Base-by-base conservation (phyloP, 495 filamentous ascomycete genomes). In the Coniosporium apollinis region DNA sequence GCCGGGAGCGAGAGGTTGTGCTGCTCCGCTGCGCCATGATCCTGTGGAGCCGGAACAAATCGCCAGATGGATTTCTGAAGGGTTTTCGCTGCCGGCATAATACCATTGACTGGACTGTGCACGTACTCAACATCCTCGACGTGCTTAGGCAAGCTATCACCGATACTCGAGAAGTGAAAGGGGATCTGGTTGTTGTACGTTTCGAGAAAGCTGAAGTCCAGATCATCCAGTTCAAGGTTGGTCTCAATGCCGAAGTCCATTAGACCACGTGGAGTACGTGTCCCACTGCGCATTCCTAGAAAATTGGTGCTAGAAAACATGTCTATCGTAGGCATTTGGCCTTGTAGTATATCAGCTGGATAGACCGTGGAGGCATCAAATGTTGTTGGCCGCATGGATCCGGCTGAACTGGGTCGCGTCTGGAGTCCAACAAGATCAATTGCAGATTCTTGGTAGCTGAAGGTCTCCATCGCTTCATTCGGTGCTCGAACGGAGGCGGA, bases 141-240 rank as follows among this genome's bases (percentile, higher is more conserved):
- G n/a, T n/a, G n/a, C n/a, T n/a, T n/a, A n/a, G n/a, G n/a, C n/a
- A n/a, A n/a, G n/a, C n/a, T n/a, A n/a, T n/a, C n/a, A n/a, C n/a
- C n/a, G n/a, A n/a, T n/a, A n/a, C n/a, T 15, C 24, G 19, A 36
- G 17, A 49, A 36, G n/a, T 52, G 42, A 28, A 58, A 44, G 4
- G 56, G 47, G 28, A 64, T 63, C 11, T 60, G 36, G 18, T 55
- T 48, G 44, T 74, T 73, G 54, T 71, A 74, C 32, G 64, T 55
- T 28, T 71, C 63, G 1, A 79, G 59, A 10, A 72, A 51, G 0
- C 61, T 60, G 39, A 75, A 69, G 39, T 79, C 74, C 3, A 69
- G 54, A 14, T 74, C 71, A 17, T 68, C 73, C 11, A 76, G 55
- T 22, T 74, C 69, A 11, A 76, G 57, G 38, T 67, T 64, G 22